Conservation (phyloP, 768 basidiomycete species). For the Tulasnella sp. region DNA sequence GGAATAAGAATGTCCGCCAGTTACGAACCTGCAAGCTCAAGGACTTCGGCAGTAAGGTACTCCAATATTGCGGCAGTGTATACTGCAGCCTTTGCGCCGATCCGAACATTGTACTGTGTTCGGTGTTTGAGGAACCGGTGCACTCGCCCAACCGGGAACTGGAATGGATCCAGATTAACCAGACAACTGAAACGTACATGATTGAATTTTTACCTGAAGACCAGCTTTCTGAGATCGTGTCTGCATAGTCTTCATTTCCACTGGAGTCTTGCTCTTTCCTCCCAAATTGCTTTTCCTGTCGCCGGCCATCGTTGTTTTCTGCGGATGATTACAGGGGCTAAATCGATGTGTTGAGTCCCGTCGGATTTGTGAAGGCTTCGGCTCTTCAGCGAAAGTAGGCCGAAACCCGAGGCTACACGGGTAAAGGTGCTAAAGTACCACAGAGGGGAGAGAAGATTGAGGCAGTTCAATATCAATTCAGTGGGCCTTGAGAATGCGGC, state of each 20-base stretch:
- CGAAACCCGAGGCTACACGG: neutral
- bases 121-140: constrained; percentile 90
- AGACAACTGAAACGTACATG: neutral
- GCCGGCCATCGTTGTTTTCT: constrained; percentile 1
- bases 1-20: neutral
- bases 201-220: constrained; percentile 53
- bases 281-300: neutral
- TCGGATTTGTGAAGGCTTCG: neutral
- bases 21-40: constrained; percentile 83
- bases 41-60: constrained; percentile 91
- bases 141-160: constrained; percentile 98
- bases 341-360: neutral
- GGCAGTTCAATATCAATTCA: neutral
- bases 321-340: neutral
- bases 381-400: neutral
- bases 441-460: neutral
- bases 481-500: neutral
- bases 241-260: constrained; percentile 17
- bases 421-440: neutral
- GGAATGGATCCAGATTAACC: constrained; percentile 4
- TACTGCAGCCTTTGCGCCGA: constrained; percentile 96
- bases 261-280: constrained; percentile 14
- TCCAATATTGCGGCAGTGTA: constrained; percentile 95
- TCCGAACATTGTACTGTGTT: constrained; percentile 88
- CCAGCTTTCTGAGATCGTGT: constrained; percentile 69